A percentile compares a stretch with the other conserved stretches of the same genome.
Evolutionary conservation across 495 filamentous ascomycete species (phyloP).

Genomic region (Aspergillus cristatus): DNA sequence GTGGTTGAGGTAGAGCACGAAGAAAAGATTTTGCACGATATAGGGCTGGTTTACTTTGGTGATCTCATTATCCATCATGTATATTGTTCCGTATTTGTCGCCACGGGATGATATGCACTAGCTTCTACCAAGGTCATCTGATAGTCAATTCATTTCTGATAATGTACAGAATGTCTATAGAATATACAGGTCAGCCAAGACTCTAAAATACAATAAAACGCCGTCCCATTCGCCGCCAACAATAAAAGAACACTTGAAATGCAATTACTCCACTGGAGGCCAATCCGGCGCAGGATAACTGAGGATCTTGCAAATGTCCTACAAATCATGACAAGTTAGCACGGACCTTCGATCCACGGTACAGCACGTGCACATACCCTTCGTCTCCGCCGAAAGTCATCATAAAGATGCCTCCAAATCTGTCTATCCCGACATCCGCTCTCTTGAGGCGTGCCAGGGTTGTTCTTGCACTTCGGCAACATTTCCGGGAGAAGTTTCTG

Average conservation of each 20-base stretch:
- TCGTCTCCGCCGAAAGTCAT: constrained; percentile 53
- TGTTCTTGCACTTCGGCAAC: constrained; percentile 51
- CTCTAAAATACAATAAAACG: background rate
- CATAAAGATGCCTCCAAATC: constrained; percentile 63
- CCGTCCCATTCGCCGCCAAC: background rate
- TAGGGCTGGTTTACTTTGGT: background rate
- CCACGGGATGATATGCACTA: background rate
- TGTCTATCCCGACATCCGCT: constrained; percentile 54
- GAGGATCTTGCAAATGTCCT: constrained; percentile 42
- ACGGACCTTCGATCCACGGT: no score
- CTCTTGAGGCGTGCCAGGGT: constrained; percentile 31
- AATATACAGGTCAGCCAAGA: no score
- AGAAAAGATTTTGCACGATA: no score
- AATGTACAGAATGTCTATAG: no score
- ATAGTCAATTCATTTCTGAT: no score
- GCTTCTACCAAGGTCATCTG: no score
- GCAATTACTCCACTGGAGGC: constrained; percentile 12
- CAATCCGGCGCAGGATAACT: constrained; percentile 39
- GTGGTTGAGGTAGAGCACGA: no score
- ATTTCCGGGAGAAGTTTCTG: constrained; percentile 42
- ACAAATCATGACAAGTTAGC: constrained; percentile 2
- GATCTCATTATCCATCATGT: constrained; percentile 5
- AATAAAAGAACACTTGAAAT: no score
- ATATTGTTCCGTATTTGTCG: background rate
- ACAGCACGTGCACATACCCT: constrained; percentile 37